Conservation (phyloP, 768 basidiomycete species). For the Mycena maculata region DNA sequence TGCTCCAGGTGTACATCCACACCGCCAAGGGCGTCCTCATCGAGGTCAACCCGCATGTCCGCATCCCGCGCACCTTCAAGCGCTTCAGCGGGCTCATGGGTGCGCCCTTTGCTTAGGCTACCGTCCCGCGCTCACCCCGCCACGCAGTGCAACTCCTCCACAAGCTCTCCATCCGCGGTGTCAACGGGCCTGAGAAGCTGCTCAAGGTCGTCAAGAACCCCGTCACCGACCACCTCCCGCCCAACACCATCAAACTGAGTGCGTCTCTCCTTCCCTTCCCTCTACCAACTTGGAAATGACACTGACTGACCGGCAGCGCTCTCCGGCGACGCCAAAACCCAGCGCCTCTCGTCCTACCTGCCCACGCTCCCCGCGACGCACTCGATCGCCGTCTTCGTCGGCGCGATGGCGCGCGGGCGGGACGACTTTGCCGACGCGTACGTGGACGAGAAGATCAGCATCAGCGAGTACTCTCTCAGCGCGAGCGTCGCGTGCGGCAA, state of each 20-base stretch:
- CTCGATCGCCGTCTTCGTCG: conserved; percentile 94
- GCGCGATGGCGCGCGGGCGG: conserved; percentile 96
- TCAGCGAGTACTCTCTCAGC: conserved; percentile 93
- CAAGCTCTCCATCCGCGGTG: conserved; percentile 93
- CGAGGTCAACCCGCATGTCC: conserved; percentile 97
- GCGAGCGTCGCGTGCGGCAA: conserved; percentile 97
- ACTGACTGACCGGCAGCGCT: conserved; percentile 64
- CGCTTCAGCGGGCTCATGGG: conserved; percentile 96
- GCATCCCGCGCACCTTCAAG: conserved; percentile 98
- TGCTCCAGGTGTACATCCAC: conserved; percentile 97
- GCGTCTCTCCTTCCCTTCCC: conserved; percentile 46
- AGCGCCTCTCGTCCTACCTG: conserved; percentile 85
- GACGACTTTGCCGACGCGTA: conserved; percentile 97
- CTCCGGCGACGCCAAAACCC: conserved; percentile 89
- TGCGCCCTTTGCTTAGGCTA: neutral
- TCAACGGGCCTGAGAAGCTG: conserved; percentile 96
- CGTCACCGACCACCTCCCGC: conserved; percentile 91
- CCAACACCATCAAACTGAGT: conserved; percentile 97
- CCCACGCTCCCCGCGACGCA: conserved; percentile 89
- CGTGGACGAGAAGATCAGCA: conserved; percentile 96
- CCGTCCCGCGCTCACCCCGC: neutral
- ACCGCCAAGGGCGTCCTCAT: conserved; percentile 96
- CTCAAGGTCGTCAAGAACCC: conserved; percentile 99
- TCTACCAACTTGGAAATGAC: conserved; percentile 16
- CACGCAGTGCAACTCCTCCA: conserved; percentile 89